Evolutionary conservation across 108 stramenopile species (phyloP), one percentile per base, ranked within the genome.

Genomic region (Nannochloropsis salina): DNA sequence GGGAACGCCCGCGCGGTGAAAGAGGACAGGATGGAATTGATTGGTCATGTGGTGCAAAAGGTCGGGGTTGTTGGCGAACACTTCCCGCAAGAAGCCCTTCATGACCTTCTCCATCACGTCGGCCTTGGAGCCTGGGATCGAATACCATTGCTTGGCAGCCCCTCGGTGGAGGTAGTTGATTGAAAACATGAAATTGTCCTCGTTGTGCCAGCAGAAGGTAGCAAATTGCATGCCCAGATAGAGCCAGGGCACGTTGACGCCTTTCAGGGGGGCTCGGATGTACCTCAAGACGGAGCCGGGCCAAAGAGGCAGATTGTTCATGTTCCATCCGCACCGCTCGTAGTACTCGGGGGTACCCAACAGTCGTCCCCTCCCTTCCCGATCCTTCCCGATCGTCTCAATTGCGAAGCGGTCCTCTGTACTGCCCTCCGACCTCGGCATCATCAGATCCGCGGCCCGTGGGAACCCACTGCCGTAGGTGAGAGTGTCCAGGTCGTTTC

Each of bases 81-180:
- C 94, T 51, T 93, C 93, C 88, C 95, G 94, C 87, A 97, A 94
- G 40, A 96, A 93, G 42, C 86, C 44, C 11, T 85, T 85, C 85
- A 91, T 45, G 15, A 81, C 88, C 44, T 43, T 43, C 90, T 92
- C 91, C 81, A 92, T 91, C 5, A 94, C 94, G 87, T 93, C 93
- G 86, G 93, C 85, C 84, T 93, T 92, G 22, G 91, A 90, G 2
- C 97, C 97, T 9, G 80, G 88, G 1, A 88, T 82, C 74, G 84
- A 80, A 85, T 88, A 99, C 98, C 98, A 99, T 89, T 95, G 95
- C 91, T 99, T 99, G 21, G 97, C 94, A 4, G 94, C 96, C 20
- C 99, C 99, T 45, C 86, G 90, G 93, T 98, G 97, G 86, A 96
- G 94, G 91, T 99, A 99, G 88, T 99, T 99, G 90, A 99, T 95